phyloP scores from a whole-genome alignment of 176 grass and related monocot species.

The Phragmites australis region DNA sequence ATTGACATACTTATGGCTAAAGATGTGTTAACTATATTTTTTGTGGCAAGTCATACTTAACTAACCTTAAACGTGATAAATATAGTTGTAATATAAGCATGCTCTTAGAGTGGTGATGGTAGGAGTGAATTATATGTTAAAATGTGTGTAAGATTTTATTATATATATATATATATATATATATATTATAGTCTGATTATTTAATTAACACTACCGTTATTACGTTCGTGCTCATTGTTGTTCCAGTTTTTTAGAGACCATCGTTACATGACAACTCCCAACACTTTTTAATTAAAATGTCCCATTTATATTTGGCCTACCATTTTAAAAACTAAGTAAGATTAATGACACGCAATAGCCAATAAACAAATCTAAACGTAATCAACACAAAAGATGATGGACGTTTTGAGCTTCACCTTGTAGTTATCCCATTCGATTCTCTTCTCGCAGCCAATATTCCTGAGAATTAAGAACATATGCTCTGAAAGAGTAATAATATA shows the following conservation, averaged over 20 bases:
- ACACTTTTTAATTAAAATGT: neutral
- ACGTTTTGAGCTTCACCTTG: conserved; percentile 15
- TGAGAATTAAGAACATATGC: conserved; percentile 48
- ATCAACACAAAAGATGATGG: neutral
- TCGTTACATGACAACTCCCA: too few species aligned
- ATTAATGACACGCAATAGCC: too few species aligned
- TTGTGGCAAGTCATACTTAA: too few species aligned
- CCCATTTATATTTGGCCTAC: neutral
- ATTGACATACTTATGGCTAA: too few species aligned
- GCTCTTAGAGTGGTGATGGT: neutral
- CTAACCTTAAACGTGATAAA: too few species aligned
- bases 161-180: too few species aligned
- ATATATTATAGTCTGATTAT: neutral
- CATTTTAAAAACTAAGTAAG: neutral
- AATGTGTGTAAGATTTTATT: neutral
- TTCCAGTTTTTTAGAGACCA: too few species aligned
- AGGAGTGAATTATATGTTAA: neutral
- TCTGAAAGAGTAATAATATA: neutral
- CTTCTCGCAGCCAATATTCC: conserved; percentile 34
- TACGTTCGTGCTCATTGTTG: too few species aligned
- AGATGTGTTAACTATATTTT: too few species aligned
- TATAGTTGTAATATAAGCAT: too few species aligned
- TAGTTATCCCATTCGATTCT: conserved; percentile 20
- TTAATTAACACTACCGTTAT: neutral
- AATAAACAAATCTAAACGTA: conserved; percentile 12